Base-by-base conservation (phyloP, 75 land plant species). In the Gnetum montanum region DNA sequence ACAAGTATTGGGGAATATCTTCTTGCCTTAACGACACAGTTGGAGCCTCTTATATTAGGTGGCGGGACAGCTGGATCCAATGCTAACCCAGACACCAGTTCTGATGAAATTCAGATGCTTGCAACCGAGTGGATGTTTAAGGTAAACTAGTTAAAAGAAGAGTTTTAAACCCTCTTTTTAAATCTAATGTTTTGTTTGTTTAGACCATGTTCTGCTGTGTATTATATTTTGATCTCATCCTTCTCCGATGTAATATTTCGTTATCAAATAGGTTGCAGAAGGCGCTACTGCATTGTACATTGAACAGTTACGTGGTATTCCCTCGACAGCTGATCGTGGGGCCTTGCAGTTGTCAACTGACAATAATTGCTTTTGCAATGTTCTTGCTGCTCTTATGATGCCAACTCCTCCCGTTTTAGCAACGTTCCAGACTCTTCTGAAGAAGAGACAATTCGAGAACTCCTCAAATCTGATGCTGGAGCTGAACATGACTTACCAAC, bases 91-190 rank as follows among this genome's bases (percentile, higher is more conserved):
- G 91, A 85, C 18, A 57, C 70, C 4, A 70, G 63, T 47, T 62
- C 65, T 25, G 96, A 94, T 31, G 99, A 94, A 41, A 85, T 80
- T 11, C 99, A 94, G 65, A 83, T 76, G 54, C 83, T 94, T 65
- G 99, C 96, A 59, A 86, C 99, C 49, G 99, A 94, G 67, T 90
- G 99, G 96, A 94, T 94, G 99, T 89, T 86, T 59, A 94, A 94
- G 99, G 99, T 94, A 59, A 60, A 30, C n/a, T n/a, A n/a, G n/a
- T n/a, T n/a, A n/a, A n/a, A n/a, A n/a, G n/a, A n/a, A n/a, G n/a
- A n/a, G n/a, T n/a, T n/a, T n/a, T n/a, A n/a, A n/a, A n/a, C n/a
- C n/a, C n/a, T n/a, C n/a, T n/a, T n/a, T n/a, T n/a, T n/a, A n/a
- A n/a, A n/a, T n/a, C n/a, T n/a, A n/a, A n/a, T n/a, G n/a, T n/a